Conservation (phyloP, 768 basidiomycete species). For the Termitomyces sp. region DNA sequence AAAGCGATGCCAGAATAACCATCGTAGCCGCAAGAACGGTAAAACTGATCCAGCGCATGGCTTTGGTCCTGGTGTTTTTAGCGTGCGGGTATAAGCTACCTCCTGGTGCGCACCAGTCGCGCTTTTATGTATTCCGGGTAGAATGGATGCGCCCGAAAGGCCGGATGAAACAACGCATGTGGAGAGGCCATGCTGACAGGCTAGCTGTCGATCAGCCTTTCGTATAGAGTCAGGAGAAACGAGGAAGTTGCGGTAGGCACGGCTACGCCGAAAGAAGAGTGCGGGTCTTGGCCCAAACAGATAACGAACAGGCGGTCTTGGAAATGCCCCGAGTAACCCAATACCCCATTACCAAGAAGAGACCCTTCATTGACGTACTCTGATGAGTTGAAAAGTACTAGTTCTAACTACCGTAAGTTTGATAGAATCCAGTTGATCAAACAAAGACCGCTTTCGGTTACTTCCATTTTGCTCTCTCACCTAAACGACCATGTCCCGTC, state of each 20-base stretch:
- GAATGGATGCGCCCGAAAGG: background rate
- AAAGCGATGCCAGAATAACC: slow-evolving; percentile 6
- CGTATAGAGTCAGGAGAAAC: slow-evolving; percentile 13
- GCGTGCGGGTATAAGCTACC: background rate
- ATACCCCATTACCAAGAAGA: background rate
- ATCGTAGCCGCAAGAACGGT: slow-evolving; percentile 3
- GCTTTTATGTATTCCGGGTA: slow-evolving; percentile 11
- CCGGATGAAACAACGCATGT: slow-evolving; percentile 10
- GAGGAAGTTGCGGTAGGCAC: slow-evolving; percentile 12
- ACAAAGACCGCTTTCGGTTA: slow-evolving; percentile 6
- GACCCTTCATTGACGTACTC: slow-evolving; percentile 11
- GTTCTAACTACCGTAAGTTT: background rate
- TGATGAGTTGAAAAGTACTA: background rate
- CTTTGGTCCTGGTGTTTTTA: background rate
- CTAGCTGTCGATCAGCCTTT: slow-evolving; percentile 14
- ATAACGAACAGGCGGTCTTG: background rate
- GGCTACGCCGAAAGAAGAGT: slow-evolving; percentile 11
- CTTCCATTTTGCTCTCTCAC: slow-evolving; percentile 4
- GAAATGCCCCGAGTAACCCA: slow-evolving; percentile 1
- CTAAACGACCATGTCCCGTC: slow-evolving; percentile 51
- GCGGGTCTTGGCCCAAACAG: slow-evolving; percentile 8
- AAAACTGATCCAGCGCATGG: slow-evolving; percentile 14
- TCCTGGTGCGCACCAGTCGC: background rate
- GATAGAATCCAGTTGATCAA: slow-evolving; percentile 7
- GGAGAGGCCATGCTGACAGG: slow-evolving; percentile 11